Evolutionary conservation across 257 asterid species (phyloP), one percentile per base, ranked within the genome.

Genomic region (Sherardia arvensis): DNA sequence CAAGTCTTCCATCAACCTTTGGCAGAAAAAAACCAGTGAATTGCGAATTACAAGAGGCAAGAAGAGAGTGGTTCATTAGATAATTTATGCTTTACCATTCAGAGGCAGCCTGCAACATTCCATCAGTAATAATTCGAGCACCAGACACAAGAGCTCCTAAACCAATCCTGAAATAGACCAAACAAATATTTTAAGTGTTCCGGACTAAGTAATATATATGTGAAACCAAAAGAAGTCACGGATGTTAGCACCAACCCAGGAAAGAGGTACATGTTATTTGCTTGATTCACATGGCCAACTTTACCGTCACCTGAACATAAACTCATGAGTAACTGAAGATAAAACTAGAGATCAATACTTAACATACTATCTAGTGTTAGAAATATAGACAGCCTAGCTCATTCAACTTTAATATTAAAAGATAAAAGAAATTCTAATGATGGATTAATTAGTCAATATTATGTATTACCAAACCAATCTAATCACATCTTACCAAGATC

Each of bases 181-280:
- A 63, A 18, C 25, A 43, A 61, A 32, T 69, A 20, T 17, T 49
- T 26, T 70, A 54, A 76, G 68, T 69, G 65, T 38, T 65, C 48
- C n/a, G 7, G 22, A 62, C 43, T 3, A 21, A 53, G 28, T 53
- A 53, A 53, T 22, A 53, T 2, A 2, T 53, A 53, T 29, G 10
- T 22, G 45, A 22, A 9, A 22, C 56, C 8, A 54, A 64, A 59
- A 15, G 25, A 7, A 66, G 34, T 26, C 65, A 59, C 23, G 60
- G 23, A 56, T 10, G 69, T 62, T 62, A 69, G 38, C 74, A 85
- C 96, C 30, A 53, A 93, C 99, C 99, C 99, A 2, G 97, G 97
- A 75, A 93, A 93, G 55, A 93, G 89, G 81, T 93, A 93, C 99
- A 93, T 90, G 73, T 93, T 93, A 73, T 93, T 93, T 60, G 99